Conservation (phyloP, 345 rosid genomes). For the Barbarea vulgaris region DNA sequence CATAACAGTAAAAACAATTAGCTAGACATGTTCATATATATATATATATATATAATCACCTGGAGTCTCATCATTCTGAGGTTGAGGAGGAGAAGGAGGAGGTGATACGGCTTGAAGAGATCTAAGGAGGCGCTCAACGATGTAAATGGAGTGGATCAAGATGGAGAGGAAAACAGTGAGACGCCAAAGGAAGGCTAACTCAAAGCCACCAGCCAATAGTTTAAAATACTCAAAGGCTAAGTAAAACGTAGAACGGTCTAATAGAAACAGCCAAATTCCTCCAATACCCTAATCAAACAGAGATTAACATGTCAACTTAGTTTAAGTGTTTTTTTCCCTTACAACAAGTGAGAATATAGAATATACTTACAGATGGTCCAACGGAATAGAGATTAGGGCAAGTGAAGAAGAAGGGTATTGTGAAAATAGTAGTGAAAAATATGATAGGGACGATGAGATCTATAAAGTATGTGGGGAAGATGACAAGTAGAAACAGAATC, state of each 20-base stretch:
- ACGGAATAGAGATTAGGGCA: constrained; percentile 11
- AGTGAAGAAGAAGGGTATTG: constrained; percentile 16
- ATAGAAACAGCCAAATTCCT: constrained; percentile 24
- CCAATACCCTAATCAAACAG: constrained; percentile 33
- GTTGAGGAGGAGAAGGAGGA: background rate
- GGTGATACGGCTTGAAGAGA: constrained; percentile 6
- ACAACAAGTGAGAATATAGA: constrained; percentile 4
- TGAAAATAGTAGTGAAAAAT: background rate
- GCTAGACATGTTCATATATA: background rate
- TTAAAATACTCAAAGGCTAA: constrained; percentile 12
- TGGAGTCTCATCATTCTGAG: constrained; percentile 18
- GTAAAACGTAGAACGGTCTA: constrained; percentile 27
- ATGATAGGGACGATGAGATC: background rate
- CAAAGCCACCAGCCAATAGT: constrained; percentile 22
- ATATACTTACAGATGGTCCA: constrained; percentile 32
- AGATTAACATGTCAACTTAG: background rate
- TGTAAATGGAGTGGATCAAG: constrained; percentile 17
- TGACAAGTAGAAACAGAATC: constrained; percentile 7
- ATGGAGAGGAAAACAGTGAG: constrained; percentile 16
- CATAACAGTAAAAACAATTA: background rate
- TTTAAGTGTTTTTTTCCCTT: background rate
- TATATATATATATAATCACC: constrained; percentile 17
- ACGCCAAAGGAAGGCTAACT: constrained; percentile 28
- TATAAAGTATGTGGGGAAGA: constrained; percentile 19
- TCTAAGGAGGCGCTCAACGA: constrained; percentile 13